Percentiles rank a stretch among this genome's conserved stretches.
Evolutionary conservation across 164 flowering plant species (phyloP).

Genomic region (Vitis labrusca): DNA sequence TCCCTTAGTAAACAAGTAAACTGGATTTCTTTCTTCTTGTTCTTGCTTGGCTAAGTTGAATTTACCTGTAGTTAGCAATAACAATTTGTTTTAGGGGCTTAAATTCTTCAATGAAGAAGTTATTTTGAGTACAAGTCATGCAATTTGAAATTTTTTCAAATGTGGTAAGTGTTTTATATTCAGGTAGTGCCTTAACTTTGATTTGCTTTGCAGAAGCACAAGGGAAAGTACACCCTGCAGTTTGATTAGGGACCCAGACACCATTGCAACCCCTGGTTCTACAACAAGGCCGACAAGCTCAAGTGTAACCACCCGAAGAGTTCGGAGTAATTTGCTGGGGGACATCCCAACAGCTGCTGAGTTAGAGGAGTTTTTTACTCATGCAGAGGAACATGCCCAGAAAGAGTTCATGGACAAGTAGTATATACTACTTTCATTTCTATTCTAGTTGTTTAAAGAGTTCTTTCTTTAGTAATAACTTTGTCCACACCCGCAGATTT

Average conservation of each 20-base stretch:
- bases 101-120: too few relatives aligned
- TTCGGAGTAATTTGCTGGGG: constrained; percentile 27
- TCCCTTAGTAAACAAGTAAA: not conserved
- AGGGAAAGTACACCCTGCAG: constrained; percentile 88
- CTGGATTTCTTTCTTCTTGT: too few relatives aligned
- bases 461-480: not conserved
- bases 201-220: constrained; percentile 49
- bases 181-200: not conserved
- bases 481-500: not conserved
- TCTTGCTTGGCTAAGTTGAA: too few relatives aligned
- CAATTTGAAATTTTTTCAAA: too few relatives aligned
- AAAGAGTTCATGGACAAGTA: constrained; percentile 69
- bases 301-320: constrained; percentile 25
- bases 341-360: constrained; percentile 60
- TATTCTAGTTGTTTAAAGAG: not conserved
- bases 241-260: constrained; percentile 49
- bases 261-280: constrained; percentile 65
- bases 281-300: constrained; percentile 46
- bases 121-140: too few relatives aligned
- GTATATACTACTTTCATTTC: not conserved
- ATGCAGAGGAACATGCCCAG: constrained; percentile 68
- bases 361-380: constrained; percentile 81
- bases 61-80: too few relatives aligned
- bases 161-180: too few relatives aligned
- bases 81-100: too few relatives aligned